Evolutionary conservation across 331 rosid genomes (phyloP).

Genomic region (Pyrus hybrid): DNA sequence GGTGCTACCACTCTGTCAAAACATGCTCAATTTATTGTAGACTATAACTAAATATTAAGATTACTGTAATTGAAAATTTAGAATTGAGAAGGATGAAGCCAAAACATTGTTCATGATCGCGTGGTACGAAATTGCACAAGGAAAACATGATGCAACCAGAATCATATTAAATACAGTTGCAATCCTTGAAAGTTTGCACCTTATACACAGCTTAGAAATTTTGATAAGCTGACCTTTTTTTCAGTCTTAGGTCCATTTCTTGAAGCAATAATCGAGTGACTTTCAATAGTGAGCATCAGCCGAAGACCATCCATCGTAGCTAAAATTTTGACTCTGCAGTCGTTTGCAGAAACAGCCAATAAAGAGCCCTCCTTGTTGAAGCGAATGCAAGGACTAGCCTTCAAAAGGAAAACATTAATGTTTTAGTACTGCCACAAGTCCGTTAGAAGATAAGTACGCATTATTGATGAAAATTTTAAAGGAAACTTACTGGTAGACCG

Average conservation of each 20-base stretch:
- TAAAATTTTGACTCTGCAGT: conserved; percentile 69
- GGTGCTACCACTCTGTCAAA: conserved; percentile 56
- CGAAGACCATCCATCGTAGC: conserved; percentile 62
- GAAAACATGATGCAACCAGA: neutral
- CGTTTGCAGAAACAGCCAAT: conserved; percentile 70
- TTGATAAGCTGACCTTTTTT: conserved; percentile 40
- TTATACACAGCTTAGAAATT: neutral
- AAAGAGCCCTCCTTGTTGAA: conserved; percentile 90
- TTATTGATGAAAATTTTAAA: conserved; percentile 12
- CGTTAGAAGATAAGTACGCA: neutral
- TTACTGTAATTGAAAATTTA: neutral
- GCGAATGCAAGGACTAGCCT: conserved; percentile 89
- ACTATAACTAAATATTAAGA: neutral
- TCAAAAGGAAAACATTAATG: conserved; percentile 1
- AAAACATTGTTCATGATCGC: neutral
- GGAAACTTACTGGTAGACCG: conserved; percentile 45
- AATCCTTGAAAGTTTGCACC: neutral
- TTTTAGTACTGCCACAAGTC: neutral
- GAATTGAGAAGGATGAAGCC: neutral
- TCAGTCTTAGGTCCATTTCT: conserved; percentile 50
- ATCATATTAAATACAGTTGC: neutral
- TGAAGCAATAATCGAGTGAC: conserved; percentile 40
- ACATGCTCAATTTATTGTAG: conserved; percentile 18
- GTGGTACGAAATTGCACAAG: neutral
- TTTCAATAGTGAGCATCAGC: conserved; percentile 51